These are phyloP conservation scores for Corinectria fuckeliana DNA, from an alignment of 2,329 filamentous ascomycete species.

Conservation along the genomic window DNA sequence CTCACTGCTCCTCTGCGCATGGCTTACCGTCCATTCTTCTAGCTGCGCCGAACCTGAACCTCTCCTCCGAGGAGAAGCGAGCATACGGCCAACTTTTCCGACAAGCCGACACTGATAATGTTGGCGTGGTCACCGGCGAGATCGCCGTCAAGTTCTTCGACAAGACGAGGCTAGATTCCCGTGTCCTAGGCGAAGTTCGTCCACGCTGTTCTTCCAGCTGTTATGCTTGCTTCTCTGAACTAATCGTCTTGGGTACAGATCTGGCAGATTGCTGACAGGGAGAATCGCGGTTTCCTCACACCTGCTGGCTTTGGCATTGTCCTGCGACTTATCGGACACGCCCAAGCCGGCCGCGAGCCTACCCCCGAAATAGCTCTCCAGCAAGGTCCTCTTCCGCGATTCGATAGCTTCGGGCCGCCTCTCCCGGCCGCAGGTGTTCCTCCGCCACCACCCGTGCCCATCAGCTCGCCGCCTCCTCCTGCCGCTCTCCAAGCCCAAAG, in stretches of 20 bases:
- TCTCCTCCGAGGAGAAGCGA: slow-evolving; percentile 90
- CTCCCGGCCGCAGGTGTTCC: slow-evolving; percentile 46
- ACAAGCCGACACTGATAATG: slow-evolving; percentile 87
- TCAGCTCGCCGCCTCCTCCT: slow-evolving; percentile 54
- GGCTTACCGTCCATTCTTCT: slow-evolving; percentile 23
- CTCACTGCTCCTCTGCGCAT: neutral
- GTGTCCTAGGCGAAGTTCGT: slow-evolving; percentile 84
- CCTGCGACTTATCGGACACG: slow-evolving; percentile 92
- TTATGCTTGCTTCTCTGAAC: neutral
- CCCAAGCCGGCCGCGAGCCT: slow-evolving; percentile 85
- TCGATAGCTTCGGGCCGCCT: slow-evolving; percentile 72
- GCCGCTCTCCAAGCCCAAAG: slow-evolving; percentile 61
- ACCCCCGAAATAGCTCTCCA: slow-evolving; percentile 82
- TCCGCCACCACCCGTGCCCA: slow-evolving; percentile 47
- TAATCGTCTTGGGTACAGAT: slow-evolving; percentile 64
- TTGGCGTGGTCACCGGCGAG: slow-evolving; percentile 95
- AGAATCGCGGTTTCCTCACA: slow-evolving; percentile 93
- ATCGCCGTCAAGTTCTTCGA: slow-evolving; percentile 98
- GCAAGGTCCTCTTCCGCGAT: slow-evolving; percentile 87
- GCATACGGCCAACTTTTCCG: slow-evolving; percentile 92
- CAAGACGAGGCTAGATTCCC: slow-evolving; percentile 87
- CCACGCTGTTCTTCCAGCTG: neutral
- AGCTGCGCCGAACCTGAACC: slow-evolving; percentile 77
- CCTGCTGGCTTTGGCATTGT: slow-evolving; percentile 93
- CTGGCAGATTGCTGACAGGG: slow-evolving; percentile 98